Conservation (phyloP, 2,329 filamentous ascomycete genomes). For the Lasiodiplodia citricola region DNA sequence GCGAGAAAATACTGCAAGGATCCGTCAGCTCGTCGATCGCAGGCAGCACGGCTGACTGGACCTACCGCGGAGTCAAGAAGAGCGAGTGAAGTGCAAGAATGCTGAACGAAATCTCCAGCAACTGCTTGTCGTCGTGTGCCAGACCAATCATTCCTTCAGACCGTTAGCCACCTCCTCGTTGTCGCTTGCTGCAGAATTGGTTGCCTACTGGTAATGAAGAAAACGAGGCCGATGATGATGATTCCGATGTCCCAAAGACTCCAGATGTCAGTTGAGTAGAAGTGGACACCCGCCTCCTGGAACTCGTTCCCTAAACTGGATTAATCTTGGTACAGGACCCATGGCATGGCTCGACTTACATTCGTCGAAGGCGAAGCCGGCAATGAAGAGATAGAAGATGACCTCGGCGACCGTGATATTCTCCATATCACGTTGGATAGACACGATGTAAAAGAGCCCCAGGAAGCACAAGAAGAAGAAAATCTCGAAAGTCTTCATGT, state of each 20-base stretch:
- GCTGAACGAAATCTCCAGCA: conserved; percentile 84
- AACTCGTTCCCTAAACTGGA: conserved; percentile 39
- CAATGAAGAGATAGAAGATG: conserved; percentile 82
- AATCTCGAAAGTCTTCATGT: conserved; percentile 84
- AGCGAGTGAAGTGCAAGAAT: conserved; percentile 87
- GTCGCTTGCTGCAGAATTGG: not conserved
- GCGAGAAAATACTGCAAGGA: conserved; percentile 72
- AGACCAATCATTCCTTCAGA: conserved; percentile 70
- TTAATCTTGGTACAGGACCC: conserved; percentile 27
- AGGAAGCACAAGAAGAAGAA: conserved; percentile 80
- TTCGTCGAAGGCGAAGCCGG: conserved; percentile 86
- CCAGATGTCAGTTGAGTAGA: conserved; percentile 70
- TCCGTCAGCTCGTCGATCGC: conserved; percentile 26
- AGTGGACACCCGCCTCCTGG: conserved; percentile 9
- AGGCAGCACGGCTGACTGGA: conserved; percentile 12
- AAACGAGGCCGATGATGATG: conserved; percentile 73
- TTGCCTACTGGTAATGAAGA: conserved; percentile 71
- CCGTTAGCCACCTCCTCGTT: conserved; percentile 1
- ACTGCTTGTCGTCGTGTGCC: conserved; percentile 60
- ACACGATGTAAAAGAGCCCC: conserved; percentile 82
- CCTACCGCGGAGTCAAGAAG: conserved; percentile 78
- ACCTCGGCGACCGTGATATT: conserved; percentile 72
- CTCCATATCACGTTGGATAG: conserved; percentile 72
- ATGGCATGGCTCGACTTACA: conserved; percentile 29
- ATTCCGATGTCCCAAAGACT: conserved; percentile 69